phyloP scores from a whole-genome alignment of 2,329 filamentous ascomycete genomes.

The Colletotrichum sansevieriae region DNA sequence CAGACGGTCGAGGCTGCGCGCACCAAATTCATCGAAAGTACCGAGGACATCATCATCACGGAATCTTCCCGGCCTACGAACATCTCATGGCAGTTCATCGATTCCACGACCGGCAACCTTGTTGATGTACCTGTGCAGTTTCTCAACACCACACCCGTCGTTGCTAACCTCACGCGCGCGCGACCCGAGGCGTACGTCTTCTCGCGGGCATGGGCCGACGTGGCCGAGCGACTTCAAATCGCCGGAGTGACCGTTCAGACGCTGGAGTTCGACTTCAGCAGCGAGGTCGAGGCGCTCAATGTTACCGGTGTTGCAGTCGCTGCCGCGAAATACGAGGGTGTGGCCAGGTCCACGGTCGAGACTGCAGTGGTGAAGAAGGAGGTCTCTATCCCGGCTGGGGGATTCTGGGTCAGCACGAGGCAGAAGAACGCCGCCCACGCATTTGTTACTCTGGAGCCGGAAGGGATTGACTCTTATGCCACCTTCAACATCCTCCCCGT shows the following conservation, averaged over 20 bases:
- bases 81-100: constrained; percentile 46
- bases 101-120: constrained; percentile 45
- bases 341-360: constrained; percentile 44
- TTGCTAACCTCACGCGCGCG: constrained; percentile 48
- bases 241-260: constrained; percentile 46
- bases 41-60: constrained; percentile 48
- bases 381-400: constrained; percentile 46
- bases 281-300: constrained; percentile 48
- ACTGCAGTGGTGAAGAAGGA: constrained; percentile 42
- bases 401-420: constrained; percentile 49
- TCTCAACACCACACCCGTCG: constrained; percentile 47
- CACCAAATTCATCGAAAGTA: constrained; percentile 46
- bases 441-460: constrained; percentile 49
- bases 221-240: constrained; percentile 46
- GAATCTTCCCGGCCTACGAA: constrained; percentile 44
- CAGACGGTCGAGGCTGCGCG: constrained; percentile 46
- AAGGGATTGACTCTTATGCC: constrained; percentile 51
- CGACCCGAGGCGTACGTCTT: constrained; percentile 50
- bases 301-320: constrained; percentile 44
- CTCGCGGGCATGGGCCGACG: constrained; percentile 47
- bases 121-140: constrained; percentile 48
- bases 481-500: constrained; percentile 49
- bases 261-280: constrained; percentile 43
- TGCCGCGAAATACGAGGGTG: constrained; percentile 47
- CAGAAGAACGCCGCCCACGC: constrained; percentile 51